A percentile compares a stretch with the other conserved stretches of the same genome.
phyloP scores from a whole-genome alignment of 768 basidiomycete species.

The Hericium erinaceus region DNA sequence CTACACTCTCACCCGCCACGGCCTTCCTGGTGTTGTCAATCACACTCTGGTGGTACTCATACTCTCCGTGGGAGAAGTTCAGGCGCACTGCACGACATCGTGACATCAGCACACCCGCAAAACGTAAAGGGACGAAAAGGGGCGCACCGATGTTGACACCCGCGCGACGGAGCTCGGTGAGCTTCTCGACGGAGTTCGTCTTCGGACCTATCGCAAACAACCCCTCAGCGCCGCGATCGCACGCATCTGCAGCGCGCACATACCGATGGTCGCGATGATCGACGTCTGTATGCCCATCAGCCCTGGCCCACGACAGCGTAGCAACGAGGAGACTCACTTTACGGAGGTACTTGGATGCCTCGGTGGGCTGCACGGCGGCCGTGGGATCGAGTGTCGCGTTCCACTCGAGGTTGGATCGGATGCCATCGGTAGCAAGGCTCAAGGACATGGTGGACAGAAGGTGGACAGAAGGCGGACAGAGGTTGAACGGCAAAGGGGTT shows the following conservation, averaged over 20 bases:
- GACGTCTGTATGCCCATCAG: constrained; percentile 55
- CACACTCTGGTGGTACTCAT: constrained; percentile 98
- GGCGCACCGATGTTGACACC: constrained; percentile 90
- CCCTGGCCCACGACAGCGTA: constrained; percentile 1
- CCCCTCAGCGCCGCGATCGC: constrained; percentile 4
- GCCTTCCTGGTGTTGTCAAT: constrained; percentile 94
- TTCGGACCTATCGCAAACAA: constrained; percentile 63
- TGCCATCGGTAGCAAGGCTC: constrained; percentile 14
- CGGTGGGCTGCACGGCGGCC: constrained; percentile 59
- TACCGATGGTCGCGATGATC: constrained; percentile 98
- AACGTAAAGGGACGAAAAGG: not conserved
- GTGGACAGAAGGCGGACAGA: no score
- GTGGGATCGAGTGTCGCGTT: constrained; percentile 72
- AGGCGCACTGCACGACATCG: constrained; percentile 68
- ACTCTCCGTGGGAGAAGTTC: constrained; percentile 99
- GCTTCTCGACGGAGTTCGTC: constrained; percentile 85
- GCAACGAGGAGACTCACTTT: constrained; percentile 49
- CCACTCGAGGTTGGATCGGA: constrained; percentile 89
- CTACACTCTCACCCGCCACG: constrained; percentile 52
- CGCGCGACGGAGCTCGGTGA: constrained; percentile 73
- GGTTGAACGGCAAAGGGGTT: not conserved
- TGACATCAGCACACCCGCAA: constrained; percentile 3
- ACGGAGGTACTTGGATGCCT: constrained; percentile 78
- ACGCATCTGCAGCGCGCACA: constrained; percentile 13
- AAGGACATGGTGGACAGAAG: constrained; percentile 5